Conservation (phyloP, 352 stramenopile genomes). For the Phytophthora citricola region DNA sequence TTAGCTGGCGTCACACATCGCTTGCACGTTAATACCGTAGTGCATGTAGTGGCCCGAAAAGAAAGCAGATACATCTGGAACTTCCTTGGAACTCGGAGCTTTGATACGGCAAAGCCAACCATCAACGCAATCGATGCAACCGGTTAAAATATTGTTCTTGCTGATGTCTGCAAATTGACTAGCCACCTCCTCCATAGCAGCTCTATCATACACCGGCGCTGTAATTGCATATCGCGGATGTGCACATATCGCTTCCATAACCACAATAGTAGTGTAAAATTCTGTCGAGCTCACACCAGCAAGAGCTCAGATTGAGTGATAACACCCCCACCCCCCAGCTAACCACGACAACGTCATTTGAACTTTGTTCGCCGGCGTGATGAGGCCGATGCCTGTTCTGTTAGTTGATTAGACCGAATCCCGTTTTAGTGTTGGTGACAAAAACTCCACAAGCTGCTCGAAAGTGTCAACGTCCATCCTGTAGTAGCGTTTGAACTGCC, state of each 20-base stretch:
- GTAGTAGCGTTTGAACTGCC: constrained; percentile 6
- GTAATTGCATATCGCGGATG: not conserved
- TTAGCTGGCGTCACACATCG: constrained; percentile 7
- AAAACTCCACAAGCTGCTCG: not conserved
- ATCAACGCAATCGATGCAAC: constrained; percentile 6
- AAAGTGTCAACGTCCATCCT: constrained; percentile 4
- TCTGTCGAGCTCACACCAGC: constrained; percentile 1
- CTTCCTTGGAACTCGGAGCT: constrained; percentile 6
- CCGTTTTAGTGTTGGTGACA: not conserved
- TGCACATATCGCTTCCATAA: constrained; percentile 2
- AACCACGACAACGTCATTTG: not conserved
- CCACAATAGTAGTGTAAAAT: not conserved
- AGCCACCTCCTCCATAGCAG: not conserved
- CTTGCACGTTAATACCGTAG: constrained; percentile 5
- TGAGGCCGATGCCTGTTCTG: not conserved
- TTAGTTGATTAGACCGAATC: not conserved
- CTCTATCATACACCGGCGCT: not conserved
- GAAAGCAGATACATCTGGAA: constrained; percentile 2
- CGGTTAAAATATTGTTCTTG: constrained; percentile 8
- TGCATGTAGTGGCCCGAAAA: constrained; percentile 10
- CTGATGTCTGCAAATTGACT: constrained; percentile 6
- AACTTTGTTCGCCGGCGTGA: not conserved
- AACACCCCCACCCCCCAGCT: not conserved
- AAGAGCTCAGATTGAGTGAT: not conserved
- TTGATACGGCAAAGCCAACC: constrained; percentile 8